phyloP scores from a whole-genome alignment of 129 eudicot genomes.

The Tagetes erecta region DNA sequence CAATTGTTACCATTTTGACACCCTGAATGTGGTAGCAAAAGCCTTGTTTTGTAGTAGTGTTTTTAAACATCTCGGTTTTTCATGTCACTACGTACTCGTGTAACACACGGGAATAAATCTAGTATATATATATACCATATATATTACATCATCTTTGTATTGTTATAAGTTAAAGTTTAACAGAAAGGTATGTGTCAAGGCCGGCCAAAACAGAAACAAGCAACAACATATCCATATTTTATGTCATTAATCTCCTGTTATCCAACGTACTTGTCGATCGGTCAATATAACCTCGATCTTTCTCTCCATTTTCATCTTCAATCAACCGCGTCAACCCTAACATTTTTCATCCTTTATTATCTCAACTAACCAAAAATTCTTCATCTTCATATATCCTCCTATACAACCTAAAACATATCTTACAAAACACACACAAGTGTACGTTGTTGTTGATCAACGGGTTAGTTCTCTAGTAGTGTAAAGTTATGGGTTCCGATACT shows the following conservation, averaged over 20 bases:
- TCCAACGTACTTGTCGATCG: constrained; percentile 9
- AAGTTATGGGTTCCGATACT: constrained; percentile 42
- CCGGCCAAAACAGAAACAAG: constrained; percentile 32
- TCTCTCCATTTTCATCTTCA: constrained; percentile 19
- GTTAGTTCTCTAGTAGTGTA: no score
- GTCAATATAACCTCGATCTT: constrained; percentile 34
- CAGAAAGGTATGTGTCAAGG: constrained; percentile 17
- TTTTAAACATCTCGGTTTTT: no score
- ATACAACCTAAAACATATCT: not conserved
- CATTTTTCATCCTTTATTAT: constrained; percentile 10
- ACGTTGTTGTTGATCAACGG: no score
- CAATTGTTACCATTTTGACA: no score
- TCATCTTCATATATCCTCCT: constrained; percentile 23
- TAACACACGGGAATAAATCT: no score
- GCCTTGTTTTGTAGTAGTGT: no score
- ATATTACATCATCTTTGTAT: constrained; percentile 26
- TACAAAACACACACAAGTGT: no score
- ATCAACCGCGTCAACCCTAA: constrained; percentile 38
- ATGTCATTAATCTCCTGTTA: constrained; percentile 17
- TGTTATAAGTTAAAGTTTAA: constrained; percentile 12
- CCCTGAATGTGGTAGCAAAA: no score
- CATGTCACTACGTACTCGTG: no score
- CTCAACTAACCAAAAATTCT: constrained; percentile 8
- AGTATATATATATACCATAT: no score
- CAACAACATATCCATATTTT: constrained; percentile 30